Evolutionary conservation across 768 basidiomycete genomes (phyloP), one percentile per base, ranked within the genome.

Genomic region (Auricularia cornea): DNA sequence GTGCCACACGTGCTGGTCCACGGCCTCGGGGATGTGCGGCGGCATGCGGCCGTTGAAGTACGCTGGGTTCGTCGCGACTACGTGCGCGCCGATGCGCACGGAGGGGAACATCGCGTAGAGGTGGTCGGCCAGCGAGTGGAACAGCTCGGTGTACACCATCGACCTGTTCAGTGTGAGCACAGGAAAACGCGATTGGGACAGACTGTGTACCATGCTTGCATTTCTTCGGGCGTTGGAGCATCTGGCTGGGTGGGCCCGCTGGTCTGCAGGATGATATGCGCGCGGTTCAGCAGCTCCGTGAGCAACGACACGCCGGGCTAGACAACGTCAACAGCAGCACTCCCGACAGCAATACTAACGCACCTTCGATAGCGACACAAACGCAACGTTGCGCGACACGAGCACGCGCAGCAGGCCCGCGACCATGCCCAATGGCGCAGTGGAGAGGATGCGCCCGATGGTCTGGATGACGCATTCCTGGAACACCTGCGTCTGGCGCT

Each of bases 231-330:
- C 0, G 86, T 80, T 38, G 87, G 85, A 41, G 80, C 69, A 54
- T 89, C 85, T 23, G 80, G 73, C 52, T 79, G 68, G 31, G 89
- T 86, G 0, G 80, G 72, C n/a, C 80, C 74, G 16, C 76, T 78
- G 4, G 75, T 23, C 31, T 54, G 74, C 65, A 83, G 48, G 69
- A 98, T 87, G 20, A 91, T 84, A 73, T 94, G 92, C n/a, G 94
- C 96, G 29, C 93, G 88, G 66, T 90, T 94, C 61, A 98, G 78
- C 73, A 98, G 88, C 54, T 95, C 79, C 0, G 94, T 98, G 65
- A 98, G 79, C 60, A 98, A 80, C 2, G 93, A 92, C 30, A 98
- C 79, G 38, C 95, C 97, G 62, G 97, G 94, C 94, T 98, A 63
- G 0, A 59, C 38, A 61, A 62, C 60, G 4, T 28, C 28, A 52